phyloP scores from a whole-genome alignment of 306 rosid genomes.

The Acacia crassicarpa region DNA sequence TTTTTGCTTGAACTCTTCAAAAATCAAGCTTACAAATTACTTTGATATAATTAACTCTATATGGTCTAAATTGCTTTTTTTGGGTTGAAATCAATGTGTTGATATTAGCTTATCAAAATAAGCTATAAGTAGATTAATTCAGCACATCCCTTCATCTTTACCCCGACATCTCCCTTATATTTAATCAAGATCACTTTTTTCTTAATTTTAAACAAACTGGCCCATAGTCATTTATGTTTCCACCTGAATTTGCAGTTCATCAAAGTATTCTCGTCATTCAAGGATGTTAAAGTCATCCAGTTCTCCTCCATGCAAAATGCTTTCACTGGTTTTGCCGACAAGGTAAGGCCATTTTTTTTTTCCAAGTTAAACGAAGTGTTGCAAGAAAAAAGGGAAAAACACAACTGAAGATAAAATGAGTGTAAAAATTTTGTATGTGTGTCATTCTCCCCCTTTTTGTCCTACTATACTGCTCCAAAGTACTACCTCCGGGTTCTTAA shows the following conservation, averaged over 20 bases:
- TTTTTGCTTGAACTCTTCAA: constrained; percentile 16
- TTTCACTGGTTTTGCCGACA: constrained; percentile 66
- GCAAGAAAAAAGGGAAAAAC: background rate
- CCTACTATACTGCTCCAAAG: background rate
- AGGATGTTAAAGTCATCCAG: constrained; percentile 84
- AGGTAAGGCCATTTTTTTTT: constrained; percentile 48
- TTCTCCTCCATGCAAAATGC: constrained; percentile 88
- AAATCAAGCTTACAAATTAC: background rate
- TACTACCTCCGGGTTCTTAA: no score
- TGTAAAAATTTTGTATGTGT: background rate
- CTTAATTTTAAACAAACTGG: background rate
- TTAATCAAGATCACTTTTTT: background rate
- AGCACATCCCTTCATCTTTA: background rate
- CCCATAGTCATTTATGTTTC: constrained; percentile 1
- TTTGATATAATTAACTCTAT: background rate
- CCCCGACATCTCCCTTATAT: background rate
- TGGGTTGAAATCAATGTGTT: background rate
- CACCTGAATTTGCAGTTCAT: constrained; percentile 53
- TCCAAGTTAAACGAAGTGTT: background rate
- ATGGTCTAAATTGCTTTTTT: background rate
- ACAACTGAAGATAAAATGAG: background rate
- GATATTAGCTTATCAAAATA: background rate
- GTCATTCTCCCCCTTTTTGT: background rate
- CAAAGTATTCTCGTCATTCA: constrained; percentile 72
- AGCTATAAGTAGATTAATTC: background rate